These are phyloP conservation scores for Vaccinium macrocarpon DNA, from an alignment of 148 eudicot species.

Conservation along the genomic window DNA sequence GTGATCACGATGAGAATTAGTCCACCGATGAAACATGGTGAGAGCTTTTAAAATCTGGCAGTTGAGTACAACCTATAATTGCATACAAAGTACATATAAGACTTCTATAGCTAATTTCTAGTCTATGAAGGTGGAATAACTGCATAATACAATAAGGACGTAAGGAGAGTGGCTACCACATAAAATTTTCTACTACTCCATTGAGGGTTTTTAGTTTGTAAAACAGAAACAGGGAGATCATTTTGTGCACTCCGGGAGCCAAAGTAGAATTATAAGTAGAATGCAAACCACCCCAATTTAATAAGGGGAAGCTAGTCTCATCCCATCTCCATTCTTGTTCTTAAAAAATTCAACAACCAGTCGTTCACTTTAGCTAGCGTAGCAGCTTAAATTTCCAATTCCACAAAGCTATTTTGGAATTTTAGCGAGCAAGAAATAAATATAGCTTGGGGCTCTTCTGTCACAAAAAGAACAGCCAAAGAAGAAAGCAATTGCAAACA, in stretches of 20 bases:
- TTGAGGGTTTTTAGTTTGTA: background rate
- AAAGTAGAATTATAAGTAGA: background rate
- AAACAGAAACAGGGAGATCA: background rate
- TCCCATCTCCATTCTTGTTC: background rate
- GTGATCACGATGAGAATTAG: slow-evolving; percentile 23
- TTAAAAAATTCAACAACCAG: too few species aligned
- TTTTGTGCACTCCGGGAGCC: background rate
- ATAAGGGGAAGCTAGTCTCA: background rate
- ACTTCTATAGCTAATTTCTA: background rate
- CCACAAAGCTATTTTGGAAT: too few species aligned
- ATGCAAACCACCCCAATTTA: background rate
- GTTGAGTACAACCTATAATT: slow-evolving; percentile 6
- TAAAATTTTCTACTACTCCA: background rate
- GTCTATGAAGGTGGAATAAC: too few species aligned
- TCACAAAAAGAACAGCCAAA: too few species aligned
- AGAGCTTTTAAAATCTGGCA: slow-evolving; percentile 6
- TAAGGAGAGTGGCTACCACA: background rate
- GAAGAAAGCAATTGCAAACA: too few species aligned
- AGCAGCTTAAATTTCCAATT: too few species aligned
- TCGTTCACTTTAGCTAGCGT: too few species aligned
- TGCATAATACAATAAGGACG: too few species aligned
- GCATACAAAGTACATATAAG: background rate
- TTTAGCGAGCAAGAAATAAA: too few species aligned
- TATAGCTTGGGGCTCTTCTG: too few species aligned
- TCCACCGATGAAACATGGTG: slow-evolving; percentile 33